These are phyloP conservation scores for Dioscorea alata DNA, from an alignment of 106 monocot genomes.

Conservation along the genomic window DNA sequence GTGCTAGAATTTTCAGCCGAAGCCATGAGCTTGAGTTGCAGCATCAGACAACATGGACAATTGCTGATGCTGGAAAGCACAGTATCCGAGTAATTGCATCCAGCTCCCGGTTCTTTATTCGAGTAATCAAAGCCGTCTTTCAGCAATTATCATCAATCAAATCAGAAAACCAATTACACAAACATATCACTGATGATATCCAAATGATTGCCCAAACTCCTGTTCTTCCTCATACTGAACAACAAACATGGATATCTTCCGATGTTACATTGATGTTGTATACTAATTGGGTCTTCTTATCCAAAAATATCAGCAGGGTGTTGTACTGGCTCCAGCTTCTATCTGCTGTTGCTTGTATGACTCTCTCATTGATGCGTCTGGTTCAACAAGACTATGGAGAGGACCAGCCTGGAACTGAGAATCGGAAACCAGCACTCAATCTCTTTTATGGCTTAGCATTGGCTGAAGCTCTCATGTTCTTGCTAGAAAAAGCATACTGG, in stretches of 20 bases:
- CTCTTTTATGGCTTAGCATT: conserved; percentile 57
- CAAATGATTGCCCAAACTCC: not conserved
- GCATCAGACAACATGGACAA: conserved; percentile 22
- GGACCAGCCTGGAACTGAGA: not conserved
- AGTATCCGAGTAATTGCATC: conserved; percentile 1
- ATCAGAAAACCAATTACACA: not conserved
- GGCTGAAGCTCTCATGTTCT: conserved; percentile 43
- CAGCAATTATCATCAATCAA: conserved; percentile 1
- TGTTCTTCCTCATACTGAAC: not conserved
- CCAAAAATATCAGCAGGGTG: conserved; percentile 31
- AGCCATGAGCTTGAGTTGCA: conserved; percentile 59
- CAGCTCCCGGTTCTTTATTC: not conserved
- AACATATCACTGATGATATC: not conserved
- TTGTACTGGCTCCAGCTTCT: conserved; percentile 48
- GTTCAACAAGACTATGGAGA: conserved; percentile 30
- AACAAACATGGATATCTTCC: conserved; percentile 10
- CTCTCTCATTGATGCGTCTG: conserved; percentile 37
- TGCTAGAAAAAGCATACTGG: conserved; percentile 61
- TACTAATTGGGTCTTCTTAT: conserved; percentile 21
- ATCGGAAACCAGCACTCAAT: conserved; percentile 25
- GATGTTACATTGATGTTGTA: conserved; percentile 21
- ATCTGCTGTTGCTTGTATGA: conserved; percentile 27
- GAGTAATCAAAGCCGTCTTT: not conserved
- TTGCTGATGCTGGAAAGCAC: conserved; percentile 7
- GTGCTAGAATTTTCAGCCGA: conserved; percentile 46